Percentiles rank a stretch among this genome's conserved stretches.
phyloP scores from a whole-genome alignment of 805 yeast species.

The Cyberlindnera xylosilytica region DNA sequence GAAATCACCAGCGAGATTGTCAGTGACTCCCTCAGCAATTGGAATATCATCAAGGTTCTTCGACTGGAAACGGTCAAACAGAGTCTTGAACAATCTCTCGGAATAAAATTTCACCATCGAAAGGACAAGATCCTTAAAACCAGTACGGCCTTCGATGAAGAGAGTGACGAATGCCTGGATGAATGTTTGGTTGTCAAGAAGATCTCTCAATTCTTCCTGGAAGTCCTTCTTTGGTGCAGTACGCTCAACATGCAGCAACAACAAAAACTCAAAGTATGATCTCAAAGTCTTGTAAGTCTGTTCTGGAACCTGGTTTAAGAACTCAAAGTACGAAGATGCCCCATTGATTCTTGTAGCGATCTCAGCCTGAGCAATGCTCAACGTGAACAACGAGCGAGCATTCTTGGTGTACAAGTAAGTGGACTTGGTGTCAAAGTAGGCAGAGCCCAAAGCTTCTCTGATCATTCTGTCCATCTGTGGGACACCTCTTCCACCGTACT shows the following conservation, averaged over 20 bases:
- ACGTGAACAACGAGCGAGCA: conserved; percentile 31
- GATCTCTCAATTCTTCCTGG: not conserved
- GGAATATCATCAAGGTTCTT: too few relatives aligned
- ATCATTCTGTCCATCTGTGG: conserved; percentile 5
- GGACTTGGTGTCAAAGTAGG: not conserved
- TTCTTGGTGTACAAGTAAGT: conserved; percentile 1
- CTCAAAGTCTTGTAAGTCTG: conserved; percentile 38
- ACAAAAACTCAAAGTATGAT: conserved; percentile 24
- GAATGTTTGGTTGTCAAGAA: conserved; percentile 4
- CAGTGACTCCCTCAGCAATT: too few relatives aligned
- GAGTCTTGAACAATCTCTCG: not conserved
- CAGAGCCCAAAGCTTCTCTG: conserved; percentile 1
- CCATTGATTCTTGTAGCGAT: conserved; percentile 51
- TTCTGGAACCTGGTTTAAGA: conserved; percentile 33
- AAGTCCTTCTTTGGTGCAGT: not conserved
- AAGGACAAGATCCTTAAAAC: not conserved
- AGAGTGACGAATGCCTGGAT: conserved; percentile 10
- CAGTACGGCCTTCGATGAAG: conserved; percentile 6
- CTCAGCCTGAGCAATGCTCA: conserved; percentile 57
- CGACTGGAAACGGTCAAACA: not conserved
- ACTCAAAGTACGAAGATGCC: conserved; percentile 29
- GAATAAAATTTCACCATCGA: not conserved
- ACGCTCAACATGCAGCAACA: conserved; percentile 8
- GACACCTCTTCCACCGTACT: conserved; percentile 1
- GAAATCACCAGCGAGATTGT: not conserved